A percentile compares a stretch with the other conserved stretches of the same genome.
Conservation (phyloP, 2,329 filamentous ascomycete genomes). For the Thielaviopsis ethacetica region DNA sequence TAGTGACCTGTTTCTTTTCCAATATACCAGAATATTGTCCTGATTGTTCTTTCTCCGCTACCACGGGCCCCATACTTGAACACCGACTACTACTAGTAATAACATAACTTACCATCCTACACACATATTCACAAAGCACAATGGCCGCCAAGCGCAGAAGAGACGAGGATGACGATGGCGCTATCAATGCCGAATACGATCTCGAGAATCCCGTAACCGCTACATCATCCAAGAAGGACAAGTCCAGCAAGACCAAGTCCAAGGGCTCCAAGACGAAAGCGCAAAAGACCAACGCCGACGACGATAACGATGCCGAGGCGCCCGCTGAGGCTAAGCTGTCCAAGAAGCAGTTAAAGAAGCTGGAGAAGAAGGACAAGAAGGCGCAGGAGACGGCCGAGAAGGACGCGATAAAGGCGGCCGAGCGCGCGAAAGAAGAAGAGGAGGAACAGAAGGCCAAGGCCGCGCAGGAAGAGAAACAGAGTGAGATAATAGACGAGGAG, state of each 20-base stretch:
- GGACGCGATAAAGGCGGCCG: slow-evolving; percentile 15
- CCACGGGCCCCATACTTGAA: not conserved
- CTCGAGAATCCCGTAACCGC: slow-evolving; percentile 15
- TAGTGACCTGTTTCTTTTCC: not conserved
- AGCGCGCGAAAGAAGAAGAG: slow-evolving; percentile 12
- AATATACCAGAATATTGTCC: not conserved
- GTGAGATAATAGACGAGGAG: slow-evolving; percentile 17
- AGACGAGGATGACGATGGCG: slow-evolving; percentile 15
- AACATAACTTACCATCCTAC: not conserved
- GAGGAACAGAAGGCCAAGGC: slow-evolving; percentile 14
- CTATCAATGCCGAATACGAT: slow-evolving; percentile 13
- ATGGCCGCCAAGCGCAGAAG: slow-evolving; percentile 11
- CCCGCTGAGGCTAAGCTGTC: slow-evolving; percentile 12
- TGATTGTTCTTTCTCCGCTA: no score
- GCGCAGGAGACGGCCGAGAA: slow-evolving; percentile 19
- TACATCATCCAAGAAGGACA: slow-evolving; percentile 16
- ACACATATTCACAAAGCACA: not conserved
- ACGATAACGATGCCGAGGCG: slow-evolving; percentile 14
- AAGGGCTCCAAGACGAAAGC: slow-evolving; percentile 12
- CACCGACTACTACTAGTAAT: not conserved
- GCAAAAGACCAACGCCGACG: slow-evolving; percentile 8
- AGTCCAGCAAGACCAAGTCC: slow-evolving; percentile 12
- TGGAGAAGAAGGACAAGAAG: slow-evolving; percentile 19
- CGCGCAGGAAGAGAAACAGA: slow-evolving; percentile 17
- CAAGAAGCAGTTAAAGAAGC: slow-evolving; percentile 18